Evolutionary conservation across 495 filamentous ascomycete species (phyloP), one percentile per base, ranked within the genome.

Genomic region (Aspergillus mulundensis): DNA sequence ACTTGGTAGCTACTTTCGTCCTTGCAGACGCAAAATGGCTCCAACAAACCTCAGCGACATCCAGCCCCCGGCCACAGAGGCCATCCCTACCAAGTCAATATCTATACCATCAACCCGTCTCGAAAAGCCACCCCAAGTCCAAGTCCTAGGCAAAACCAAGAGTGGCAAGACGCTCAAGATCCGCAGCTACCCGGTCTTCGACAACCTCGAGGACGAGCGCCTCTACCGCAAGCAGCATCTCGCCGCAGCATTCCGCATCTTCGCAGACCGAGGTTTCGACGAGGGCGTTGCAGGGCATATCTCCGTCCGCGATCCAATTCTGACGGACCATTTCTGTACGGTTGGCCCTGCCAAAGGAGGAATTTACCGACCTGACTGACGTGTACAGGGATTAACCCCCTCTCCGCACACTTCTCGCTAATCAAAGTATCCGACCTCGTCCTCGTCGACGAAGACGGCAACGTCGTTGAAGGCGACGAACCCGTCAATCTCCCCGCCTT

Each of bases 221-320:
- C 54, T 77, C 36, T 84, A 82, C 65, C 72, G 80, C 23, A 87
- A 86, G 56, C 79, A 85, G 58, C 81, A 82, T 55, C 74, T 84
- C 70, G 81, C 82, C 2, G 83, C 77, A 3, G 80, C 76, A 5
- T 87, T 87, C 61, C 76, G 81, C 18, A 64, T 78, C 46, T 85
- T 84, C 58, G 77, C 82, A 0, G 71, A 78, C 30, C 70, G 71
- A 52, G 81, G 81, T 24, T 86, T 80, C 66, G 82, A 78, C n/a
- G 84, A 87, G 66, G 84, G 86, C 24, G 80, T 84, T 61, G 74
- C 76, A 3, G 84, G 84, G 0, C 84, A 87, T 65, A 87, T 89
- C 60, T 81, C 76, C 4, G 81, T 87, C 14, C 75, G 83, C 10
- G 83, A 85, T 65, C 82, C 84, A 78, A 79, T 81, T 74, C n/a